Percentiles rank a stretch among this genome's conserved stretches.
Conservation (phyloP, 768 basidiomycete species). For the Sporobolomyces phaffii region DNA sequence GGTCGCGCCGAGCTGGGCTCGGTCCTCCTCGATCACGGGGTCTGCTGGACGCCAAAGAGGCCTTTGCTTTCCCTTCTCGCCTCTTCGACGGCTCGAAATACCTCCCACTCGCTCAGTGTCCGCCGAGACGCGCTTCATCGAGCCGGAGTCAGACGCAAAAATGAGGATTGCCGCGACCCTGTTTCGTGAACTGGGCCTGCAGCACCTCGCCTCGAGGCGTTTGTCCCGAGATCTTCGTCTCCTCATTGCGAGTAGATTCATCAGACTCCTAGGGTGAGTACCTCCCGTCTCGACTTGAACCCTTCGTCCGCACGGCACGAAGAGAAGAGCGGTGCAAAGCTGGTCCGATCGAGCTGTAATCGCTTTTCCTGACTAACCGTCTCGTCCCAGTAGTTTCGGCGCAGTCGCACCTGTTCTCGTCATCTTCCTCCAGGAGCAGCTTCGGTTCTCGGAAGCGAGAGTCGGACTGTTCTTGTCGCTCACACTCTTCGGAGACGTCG, state of each 20-base stretch:
- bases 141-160: background rate
- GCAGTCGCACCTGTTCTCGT: constrained; percentile 42
- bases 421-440: constrained; percentile 37
- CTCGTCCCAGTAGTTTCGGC: constrained; percentile 29
- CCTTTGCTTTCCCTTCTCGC: background rate
- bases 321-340: too few relatives aligned
- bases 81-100: background rate
- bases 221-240: constrained; percentile 13
- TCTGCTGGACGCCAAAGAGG: too few relatives aligned
- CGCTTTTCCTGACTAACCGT: background rate
- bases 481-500: constrained; percentile 44
- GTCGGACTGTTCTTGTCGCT: constrained; percentile 45
- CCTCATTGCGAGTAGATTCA: background rate
- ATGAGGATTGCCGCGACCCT: background rate
- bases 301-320: too few relatives aligned
- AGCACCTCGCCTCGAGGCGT: background rate
- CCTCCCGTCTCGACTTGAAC: background rate
- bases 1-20: background rate
- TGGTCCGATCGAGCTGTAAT: too few relatives aligned
- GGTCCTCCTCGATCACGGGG: too few relatives aligned
- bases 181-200: constrained; percentile 1
- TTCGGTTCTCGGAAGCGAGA: constrained; percentile 41
- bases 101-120: background rate
- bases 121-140: background rate
- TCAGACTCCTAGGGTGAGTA: constrained; percentile 14